Evolutionary conservation across 305 asterid genomes (phyloP).

Genomic region (Fraxinus albicans): DNA sequence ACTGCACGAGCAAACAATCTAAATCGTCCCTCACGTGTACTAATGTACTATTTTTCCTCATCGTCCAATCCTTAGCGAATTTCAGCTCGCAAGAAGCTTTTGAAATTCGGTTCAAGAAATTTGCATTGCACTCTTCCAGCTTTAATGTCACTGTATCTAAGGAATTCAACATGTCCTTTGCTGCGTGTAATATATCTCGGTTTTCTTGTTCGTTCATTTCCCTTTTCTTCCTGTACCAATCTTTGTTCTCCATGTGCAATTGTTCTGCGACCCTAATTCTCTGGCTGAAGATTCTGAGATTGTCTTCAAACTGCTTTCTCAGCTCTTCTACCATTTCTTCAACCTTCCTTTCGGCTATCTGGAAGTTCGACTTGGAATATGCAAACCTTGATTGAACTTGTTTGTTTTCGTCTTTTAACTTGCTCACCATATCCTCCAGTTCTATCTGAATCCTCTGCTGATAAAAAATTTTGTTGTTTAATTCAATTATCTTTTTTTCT

Average conservation of each 20-base stretch:
- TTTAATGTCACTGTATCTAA: constrained; percentile 52
- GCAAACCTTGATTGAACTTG: constrained; percentile 14
- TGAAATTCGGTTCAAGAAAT: constrained; percentile 67
- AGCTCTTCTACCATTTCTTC: constrained; percentile 49
- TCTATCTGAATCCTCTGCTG: constrained; percentile 34
- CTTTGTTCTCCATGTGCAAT: constrained; percentile 51
- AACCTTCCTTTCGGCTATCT: constrained; percentile 36
- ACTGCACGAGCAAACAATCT: constrained; percentile 50
- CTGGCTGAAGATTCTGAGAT: constrained; percentile 48
- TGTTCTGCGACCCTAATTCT: constrained; percentile 62
- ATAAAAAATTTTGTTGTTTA: constrained; percentile 24
- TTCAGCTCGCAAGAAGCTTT: constrained; percentile 68
- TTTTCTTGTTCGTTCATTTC: constrained; percentile 10
- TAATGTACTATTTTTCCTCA: constrained; percentile 53
- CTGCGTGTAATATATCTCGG: constrained; percentile 40
- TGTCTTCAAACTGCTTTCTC: constrained; percentile 47
- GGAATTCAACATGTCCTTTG: constrained; percentile 47
- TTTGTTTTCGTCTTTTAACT: constrained; percentile 23
- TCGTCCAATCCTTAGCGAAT: constrained; percentile 63
- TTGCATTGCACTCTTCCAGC: constrained; percentile 51
- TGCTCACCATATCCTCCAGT: constrained; percentile 27
- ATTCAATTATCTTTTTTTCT: constrained; percentile 33
- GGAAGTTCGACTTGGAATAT: constrained; percentile 30
- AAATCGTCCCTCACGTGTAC: constrained; percentile 45
- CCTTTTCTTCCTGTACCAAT: constrained; percentile 46